phyloP scores from a whole-genome alignment of 2,329 filamentous ascomycete species.

The Nemania sp. region DNA sequence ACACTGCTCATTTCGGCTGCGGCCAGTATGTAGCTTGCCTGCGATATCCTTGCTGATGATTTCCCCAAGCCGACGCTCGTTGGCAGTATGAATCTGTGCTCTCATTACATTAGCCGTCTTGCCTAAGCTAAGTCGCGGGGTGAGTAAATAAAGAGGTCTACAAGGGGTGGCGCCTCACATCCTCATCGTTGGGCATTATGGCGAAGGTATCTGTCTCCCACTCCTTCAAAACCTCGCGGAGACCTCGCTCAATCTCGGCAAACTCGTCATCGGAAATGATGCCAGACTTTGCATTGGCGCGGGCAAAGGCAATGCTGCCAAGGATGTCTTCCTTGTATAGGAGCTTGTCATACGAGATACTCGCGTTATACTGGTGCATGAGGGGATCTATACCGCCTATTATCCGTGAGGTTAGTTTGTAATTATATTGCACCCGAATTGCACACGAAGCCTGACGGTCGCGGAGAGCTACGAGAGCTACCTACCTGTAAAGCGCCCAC shows the following conservation, averaged over 20 bases:
- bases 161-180: slow-evolving; percentile 35
- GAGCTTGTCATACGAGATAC: slow-evolving; percentile 75
- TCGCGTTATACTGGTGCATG: slow-evolving; percentile 84
- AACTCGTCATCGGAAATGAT: slow-evolving; percentile 78
- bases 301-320: slow-evolving; percentile 79
- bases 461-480: slow-evolving; percentile 57
- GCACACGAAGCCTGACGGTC: slow-evolving; percentile 52
- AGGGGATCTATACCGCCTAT: slow-evolving; percentile 79
- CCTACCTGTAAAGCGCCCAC: slow-evolving; percentile 62
- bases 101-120: slow-evolving; percentile 19
- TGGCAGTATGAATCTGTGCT: slow-evolving; percentile 41
- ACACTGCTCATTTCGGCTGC: slow-evolving; percentile 88
- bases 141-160: slow-evolving; percentile 6
- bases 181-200: slow-evolving; percentile 54
- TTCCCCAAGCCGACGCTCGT: slow-evolving; percentile 67
- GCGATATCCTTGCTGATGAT: slow-evolving; percentile 83
- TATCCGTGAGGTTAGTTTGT: slow-evolving; percentile 33
- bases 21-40: slow-evolving; percentile 78
- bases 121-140: slow-evolving; percentile 1
- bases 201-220: slow-evolving; percentile 55
- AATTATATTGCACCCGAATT: slow-evolving; percentile 23
- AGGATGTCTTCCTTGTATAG: slow-evolving; percentile 81
- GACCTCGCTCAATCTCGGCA: slow-evolving; percentile 70
- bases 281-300: slow-evolving; percentile 74
- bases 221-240: slow-evolving; percentile 59